Evolutionary conservation across 2,329 filamentous ascomycete genomes (phyloP), one percentile per base, ranked within the genome.

Genomic region (Fusarium mangiferae): DNA sequence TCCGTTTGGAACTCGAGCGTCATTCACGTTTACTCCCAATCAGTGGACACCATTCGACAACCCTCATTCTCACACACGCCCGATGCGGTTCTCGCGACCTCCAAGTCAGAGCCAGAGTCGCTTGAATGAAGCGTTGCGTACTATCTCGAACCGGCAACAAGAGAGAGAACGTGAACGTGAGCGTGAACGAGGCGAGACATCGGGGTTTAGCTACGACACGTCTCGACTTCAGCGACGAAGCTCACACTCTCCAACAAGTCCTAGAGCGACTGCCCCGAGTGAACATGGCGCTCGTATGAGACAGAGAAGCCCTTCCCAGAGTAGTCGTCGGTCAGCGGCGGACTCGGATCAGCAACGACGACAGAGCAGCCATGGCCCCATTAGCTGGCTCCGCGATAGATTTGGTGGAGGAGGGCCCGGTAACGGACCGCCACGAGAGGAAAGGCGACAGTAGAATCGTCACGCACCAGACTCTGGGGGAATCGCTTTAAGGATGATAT

Each of bases 301-400:
- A 48, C 80, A 85, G 68, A 79, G 83, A 42, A 85, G 83, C 59
- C 83, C 84, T 12, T 83, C 83, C 0, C 76, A 82, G 54, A 80
- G 78, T 65, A 82, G 78, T 48, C 81, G 82, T 33, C 78, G 73
- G 24, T 78, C 75, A 28, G 76, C 62, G 15, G 68, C 64, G 15
- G 78, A 80, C 20, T 80, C 81, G 38, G 79, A 80, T 8, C 77
- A 81, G 24, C 78, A 80, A n/a, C 36, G 45, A 30, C 77, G 78
- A 35, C 73, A 75, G 36, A 78, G 81, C n/a, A 79, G 80, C 7
- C 76, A 79, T 44, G 82, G 84, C 6, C 82, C 85, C 38, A 72
- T 87, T 3, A 79, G 80, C 65, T 87, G 86, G 86, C 74, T 87
- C 26, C 82, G 85, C 52, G 83, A 83, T 48, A 82, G 81, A 44